phyloP scores from a whole-genome alignment of 495 filamentous ascomycete genomes.

The Lasiosphaeris hirsuta region DNA sequence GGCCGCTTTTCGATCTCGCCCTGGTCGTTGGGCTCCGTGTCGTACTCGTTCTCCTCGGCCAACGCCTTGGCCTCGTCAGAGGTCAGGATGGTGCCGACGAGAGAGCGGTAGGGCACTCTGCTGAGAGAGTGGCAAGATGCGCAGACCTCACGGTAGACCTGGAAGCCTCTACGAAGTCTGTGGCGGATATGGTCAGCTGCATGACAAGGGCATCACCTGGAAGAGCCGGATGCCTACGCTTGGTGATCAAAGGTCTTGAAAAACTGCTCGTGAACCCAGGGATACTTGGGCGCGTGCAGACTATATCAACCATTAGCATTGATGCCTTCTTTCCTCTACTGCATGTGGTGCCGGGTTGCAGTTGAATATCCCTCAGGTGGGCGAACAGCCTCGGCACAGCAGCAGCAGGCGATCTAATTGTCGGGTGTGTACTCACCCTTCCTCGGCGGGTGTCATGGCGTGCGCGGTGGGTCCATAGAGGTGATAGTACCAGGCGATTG shows the following conservation, averaged over 20 bases:
- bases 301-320: conserved; percentile 49
- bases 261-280: conserved; percentile 90
- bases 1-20: conserved; percentile 97
- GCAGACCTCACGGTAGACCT: conserved; percentile 99
- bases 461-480: conserved; percentile 83
- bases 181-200: conserved; percentile 10
- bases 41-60: conserved; percentile 98
- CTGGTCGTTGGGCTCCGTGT: conserved; percentile 95
- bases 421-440: conserved; percentile 73
- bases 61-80: conserved; percentile 96
- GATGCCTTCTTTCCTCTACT: conserved; percentile 8
- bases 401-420: not conserved
- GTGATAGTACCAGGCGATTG: conserved; percentile 92
- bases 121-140: conserved; percentile 93
- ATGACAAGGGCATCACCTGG: not conserved
- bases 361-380: conserved; percentile 34
- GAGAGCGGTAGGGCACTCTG: conserved; percentile 87
- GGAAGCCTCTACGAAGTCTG: conserved; percentile 98
- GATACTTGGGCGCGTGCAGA: conserved; percentile 86
- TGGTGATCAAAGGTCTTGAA: conserved; percentile 95
- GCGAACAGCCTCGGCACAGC: conserved; percentile 21
- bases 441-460: conserved; percentile 90
- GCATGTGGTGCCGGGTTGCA: conserved; percentile 6
- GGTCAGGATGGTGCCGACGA: conserved; percentile 89
- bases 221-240: conserved; percentile 60